A percentile compares a stretch with the other conserved stretches of the same genome.
Conservation (phyloP, 2,329 filamentous ascomycete species). For the Hymenotorrendiella dingleyae region DNA sequence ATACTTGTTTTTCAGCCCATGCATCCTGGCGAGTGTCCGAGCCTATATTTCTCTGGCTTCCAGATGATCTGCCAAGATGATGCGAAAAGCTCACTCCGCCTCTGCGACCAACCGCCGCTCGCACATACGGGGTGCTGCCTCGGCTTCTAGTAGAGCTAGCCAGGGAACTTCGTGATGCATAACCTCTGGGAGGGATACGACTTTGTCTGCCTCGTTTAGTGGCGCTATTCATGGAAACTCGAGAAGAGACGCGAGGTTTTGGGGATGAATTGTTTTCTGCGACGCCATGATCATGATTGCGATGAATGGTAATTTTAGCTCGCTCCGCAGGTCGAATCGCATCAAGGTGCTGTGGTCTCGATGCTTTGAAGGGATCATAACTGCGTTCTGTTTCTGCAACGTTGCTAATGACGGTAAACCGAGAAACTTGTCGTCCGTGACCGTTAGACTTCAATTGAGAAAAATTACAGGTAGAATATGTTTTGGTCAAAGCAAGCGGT, state of each 20-base stretch:
- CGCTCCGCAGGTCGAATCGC: constrained; percentile 39
- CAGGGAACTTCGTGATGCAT: constrained; percentile 41
- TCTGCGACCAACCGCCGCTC: constrained; percentile 47
- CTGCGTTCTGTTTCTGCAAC: constrained; percentile 53
- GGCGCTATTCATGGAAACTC: constrained; percentile 6
- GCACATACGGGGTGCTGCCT: constrained; percentile 30
- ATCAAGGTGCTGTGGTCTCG: constrained; percentile 37
- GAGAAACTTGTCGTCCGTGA: constrained; percentile 49
- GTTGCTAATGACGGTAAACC: constrained; percentile 61
- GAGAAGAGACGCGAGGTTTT: constrained; percentile 3
- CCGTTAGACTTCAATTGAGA: constrained; percentile 40
- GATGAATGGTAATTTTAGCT: constrained; percentile 28
- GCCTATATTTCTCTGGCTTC: constrained; percentile 9
- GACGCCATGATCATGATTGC: constrained; percentile 3
- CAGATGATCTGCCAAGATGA: constrained; percentile 38
- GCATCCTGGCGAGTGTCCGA: not conserved
- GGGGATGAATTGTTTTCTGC: not conserved
- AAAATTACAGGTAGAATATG: constrained; percentile 58
- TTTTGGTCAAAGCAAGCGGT: constrained; percentile 51
- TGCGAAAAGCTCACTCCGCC: constrained; percentile 60
- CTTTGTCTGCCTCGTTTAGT: constrained; percentile 12
- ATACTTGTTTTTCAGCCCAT: constrained; percentile 12
- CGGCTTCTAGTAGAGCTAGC: constrained; percentile 38
- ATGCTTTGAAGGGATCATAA: constrained; percentile 77
- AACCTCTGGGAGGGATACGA: constrained; percentile 21